Conservation (phyloP, 768 basidiomycete genomes). For the Trametes meyenii region DNA sequence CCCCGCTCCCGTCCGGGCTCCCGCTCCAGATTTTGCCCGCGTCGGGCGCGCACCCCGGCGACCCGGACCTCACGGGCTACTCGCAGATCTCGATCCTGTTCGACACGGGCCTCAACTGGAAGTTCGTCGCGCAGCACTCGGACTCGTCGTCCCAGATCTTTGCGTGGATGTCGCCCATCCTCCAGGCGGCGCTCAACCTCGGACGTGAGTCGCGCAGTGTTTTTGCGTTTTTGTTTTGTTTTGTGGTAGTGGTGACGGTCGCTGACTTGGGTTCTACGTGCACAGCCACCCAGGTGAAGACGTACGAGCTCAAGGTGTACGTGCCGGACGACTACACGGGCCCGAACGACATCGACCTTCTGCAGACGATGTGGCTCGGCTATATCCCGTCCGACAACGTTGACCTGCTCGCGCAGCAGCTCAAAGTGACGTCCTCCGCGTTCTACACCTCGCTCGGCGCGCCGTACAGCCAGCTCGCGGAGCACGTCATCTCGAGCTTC, state of each 20-base stretch:
- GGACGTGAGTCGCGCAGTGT: constrained; percentile 38
- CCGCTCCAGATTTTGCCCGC: constrained; percentile 63
- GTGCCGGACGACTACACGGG: constrained; percentile 59
- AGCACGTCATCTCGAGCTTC: constrained; percentile 71
- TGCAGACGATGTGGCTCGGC: constrained; percentile 73
- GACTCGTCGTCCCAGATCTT: constrained; percentile 79
- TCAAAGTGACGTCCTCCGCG: constrained; percentile 59
- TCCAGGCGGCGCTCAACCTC: constrained; percentile 50
- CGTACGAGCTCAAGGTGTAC: constrained; percentile 69
- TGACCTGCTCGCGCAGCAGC: constrained; percentile 60
- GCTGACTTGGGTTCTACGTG: constrained; percentile 30
- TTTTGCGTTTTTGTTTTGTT: constrained; percentile 36
- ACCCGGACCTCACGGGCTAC: constrained; percentile 40
- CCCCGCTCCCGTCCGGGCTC: constrained; percentile 57
- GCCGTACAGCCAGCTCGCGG: constrained; percentile 58
- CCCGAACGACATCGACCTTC: constrained; percentile 45
- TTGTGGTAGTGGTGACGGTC: constrained; percentile 9
- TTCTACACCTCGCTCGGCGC: constrained; percentile 61
- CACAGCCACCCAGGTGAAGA: constrained; percentile 42
- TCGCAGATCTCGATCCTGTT: constrained; percentile 69
- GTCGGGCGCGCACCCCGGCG: constrained; percentile 22
- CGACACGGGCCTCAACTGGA: constrained; percentile 62
- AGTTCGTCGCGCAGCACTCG: constrained; percentile 58
- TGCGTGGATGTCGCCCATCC: constrained; percentile 59
- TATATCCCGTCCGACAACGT: constrained; percentile 65